These are phyloP conservation scores for Microcera coccophila DNA, from an alignment of 2,329 filamentous ascomycete genomes.

Conservation along the genomic window DNA sequence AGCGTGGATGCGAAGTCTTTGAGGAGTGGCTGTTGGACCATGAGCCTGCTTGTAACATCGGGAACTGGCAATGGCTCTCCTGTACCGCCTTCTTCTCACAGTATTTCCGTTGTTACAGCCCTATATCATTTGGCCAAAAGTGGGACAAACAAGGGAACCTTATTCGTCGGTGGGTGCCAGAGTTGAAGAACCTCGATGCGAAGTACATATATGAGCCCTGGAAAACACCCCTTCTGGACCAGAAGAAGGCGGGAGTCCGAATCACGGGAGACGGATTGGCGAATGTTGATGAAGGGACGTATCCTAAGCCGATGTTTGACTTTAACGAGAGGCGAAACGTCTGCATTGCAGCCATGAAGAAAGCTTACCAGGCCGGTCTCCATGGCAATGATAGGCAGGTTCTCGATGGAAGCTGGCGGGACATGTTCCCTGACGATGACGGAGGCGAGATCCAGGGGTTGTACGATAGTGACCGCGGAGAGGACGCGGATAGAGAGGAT, in stretches of 20 bases:
- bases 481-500: slow-evolving; percentile 30
- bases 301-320: slow-evolving; percentile 76
- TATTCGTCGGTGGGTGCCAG: slow-evolving; percentile 63
- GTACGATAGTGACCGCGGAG: slow-evolving; percentile 31
- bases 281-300: slow-evolving; percentile 45
- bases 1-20: slow-evolving; percentile 73
- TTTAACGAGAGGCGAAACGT: slow-evolving; percentile 58
- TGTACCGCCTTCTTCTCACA: slow-evolving; percentile 73
- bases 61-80: slow-evolving; percentile 75
- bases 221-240: slow-evolving; percentile 65
- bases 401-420: slow-evolving; percentile 55
- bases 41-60: slow-evolving; percentile 67
- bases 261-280: slow-evolving; percentile 52
- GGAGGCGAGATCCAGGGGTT: slow-evolving; percentile 39
- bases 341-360: slow-evolving; percentile 67
- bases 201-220: slow-evolving; percentile 79
- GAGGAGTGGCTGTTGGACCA: slow-evolving; percentile 74
- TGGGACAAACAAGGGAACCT: slow-evolving; percentile 68
- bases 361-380: slow-evolving; percentile 61
- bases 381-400: slow-evolving; percentile 61
- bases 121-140: slow-evolving; percentile 68
- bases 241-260: slow-evolving; percentile 63
- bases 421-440: slow-evolving; percentile 39
- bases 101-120: slow-evolving; percentile 67
- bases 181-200: slow-evolving; percentile 56